Evolutionary conservation across 441 rosid genomes (phyloP), one percentile per base, ranked within the genome.

Genomic region (Francoa sonchifolia): DNA sequence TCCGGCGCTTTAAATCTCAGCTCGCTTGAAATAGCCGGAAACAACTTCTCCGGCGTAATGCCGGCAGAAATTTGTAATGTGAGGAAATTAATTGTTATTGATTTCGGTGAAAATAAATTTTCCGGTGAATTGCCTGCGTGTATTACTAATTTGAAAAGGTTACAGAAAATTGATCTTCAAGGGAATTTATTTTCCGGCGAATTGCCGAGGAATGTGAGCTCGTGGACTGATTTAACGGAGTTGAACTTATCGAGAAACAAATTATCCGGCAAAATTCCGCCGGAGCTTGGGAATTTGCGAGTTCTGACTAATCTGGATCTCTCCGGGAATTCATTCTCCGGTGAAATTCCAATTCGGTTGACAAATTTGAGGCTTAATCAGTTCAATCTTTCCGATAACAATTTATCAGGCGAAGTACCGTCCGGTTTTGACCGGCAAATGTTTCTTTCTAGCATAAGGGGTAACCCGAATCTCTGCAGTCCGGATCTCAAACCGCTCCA

Each of bases 401-500:
- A 32, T 17, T 54, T 83, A 3, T 28, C 19, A 27, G 89, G 94
- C 0, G 6, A 31, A 51, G 68, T 82, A 1, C 94, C 94, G 15
- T 25, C 34, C 1, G 74, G 71, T 14, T 76, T 76, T 30, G 48
- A 62, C 1, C 28, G 36, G 7, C 23, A 40, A 3, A 15, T 48
- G 3, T 74, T 42, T 15, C 9, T 48, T 19, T 41, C 56, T 14
- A 49, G 86, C 60, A 66, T 82, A 6, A 18, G 42, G 62, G 89
- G 76, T 34, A 83, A 83, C 61, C 83, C 81, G 48, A 37, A 44
- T 35, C 74, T 82, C 3, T 82, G 94, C 63, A 69, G 73, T 26
- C 65, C 62, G 35, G 49, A 48, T 63, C 26, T 67, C 47, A 46
- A 62, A 23, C 67, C 76, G 1, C 15, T 79, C 16, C 62, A 44